These are phyloP conservation scores for Penicillium sp. DNA, from an alignment of 2,329 filamentous ascomycete genomes.

Conservation along the genomic window DNA sequence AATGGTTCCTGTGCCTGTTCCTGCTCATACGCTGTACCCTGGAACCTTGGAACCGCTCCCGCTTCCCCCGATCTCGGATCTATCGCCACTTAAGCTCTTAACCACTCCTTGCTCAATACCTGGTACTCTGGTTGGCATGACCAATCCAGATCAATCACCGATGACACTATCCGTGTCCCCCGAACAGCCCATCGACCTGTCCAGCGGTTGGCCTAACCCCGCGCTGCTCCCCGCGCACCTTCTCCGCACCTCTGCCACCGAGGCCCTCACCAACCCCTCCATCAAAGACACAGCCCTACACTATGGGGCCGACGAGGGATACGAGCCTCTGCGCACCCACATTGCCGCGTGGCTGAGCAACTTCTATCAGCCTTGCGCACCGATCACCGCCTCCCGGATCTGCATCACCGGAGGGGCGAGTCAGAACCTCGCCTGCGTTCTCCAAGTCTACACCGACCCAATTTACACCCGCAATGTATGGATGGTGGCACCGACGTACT, in stretches of 20 bases:
- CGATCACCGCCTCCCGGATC: conserved; percentile 61
- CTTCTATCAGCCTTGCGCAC: conserved; percentile 57
- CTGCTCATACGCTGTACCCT: neutral
- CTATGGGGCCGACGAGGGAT: conserved; percentile 79
- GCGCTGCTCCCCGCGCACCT: conserved; percentile 66
- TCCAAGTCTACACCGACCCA: conserved; percentile 81
- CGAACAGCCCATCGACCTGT: conserved; percentile 42
- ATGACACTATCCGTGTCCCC: too few relatives aligned
- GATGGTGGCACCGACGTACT: conserved; percentile 81
- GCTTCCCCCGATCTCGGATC: conserved; percentile 13
- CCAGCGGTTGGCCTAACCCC: conserved; percentile 52
- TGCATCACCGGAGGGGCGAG: conserved; percentile 83
- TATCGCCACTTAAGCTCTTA: neutral
- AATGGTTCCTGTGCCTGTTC: conserved; percentile 4
- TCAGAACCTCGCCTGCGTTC: conserved; percentile 75
- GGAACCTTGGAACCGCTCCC: neutral
- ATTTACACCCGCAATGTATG: conserved; percentile 73
- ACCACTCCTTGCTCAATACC: too few relatives aligned
- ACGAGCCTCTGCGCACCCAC: conserved; percentile 66
- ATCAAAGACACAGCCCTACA: conserved; percentile 67
- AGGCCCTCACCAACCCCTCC: conserved; percentile 61
- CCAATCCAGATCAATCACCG: conserved; percentile 1
- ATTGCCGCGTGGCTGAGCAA: conserved; percentile 70
- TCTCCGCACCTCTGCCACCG: conserved; percentile 62
- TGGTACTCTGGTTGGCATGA: conserved; percentile 2